These are phyloP conservation scores for Plasmodium yoelii DNA, from an alignment of 169 alveolate genomes.

Conservation along the genomic window DNA sequence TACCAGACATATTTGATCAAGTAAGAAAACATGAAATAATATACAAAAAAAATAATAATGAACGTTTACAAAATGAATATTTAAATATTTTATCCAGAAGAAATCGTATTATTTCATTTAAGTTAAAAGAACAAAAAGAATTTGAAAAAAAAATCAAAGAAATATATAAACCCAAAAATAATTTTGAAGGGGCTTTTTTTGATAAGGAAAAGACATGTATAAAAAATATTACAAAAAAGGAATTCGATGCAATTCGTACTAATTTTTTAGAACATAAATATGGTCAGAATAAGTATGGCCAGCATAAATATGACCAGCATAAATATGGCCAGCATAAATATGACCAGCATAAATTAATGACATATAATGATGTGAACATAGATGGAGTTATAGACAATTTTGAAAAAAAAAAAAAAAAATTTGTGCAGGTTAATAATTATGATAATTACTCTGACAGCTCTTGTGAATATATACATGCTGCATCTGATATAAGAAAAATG, in stretches of 20 bases:
- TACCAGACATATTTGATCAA: slow-evolving; percentile 51
- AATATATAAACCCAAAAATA: slow-evolving; percentile 62
- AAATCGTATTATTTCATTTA: slow-evolving; percentile 41
- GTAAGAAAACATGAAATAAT: slow-evolving; percentile 21
- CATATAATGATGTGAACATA: background rate
- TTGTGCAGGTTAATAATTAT: background rate
- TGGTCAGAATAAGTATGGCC: no score
- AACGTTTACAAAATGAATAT: slow-evolving; percentile 38
- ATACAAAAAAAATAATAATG: background rate
- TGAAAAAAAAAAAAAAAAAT: background rate
- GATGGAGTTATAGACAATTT: background rate
- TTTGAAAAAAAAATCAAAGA: slow-evolving; percentile 42
- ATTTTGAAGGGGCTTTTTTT: slow-evolving; percentile 75
- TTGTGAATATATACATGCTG: slow-evolving; percentile 7
- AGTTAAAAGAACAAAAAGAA: slow-evolving; percentile 57
- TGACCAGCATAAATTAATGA: background rate
- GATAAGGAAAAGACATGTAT: slow-evolving; percentile 14
- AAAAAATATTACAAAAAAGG: slow-evolving; percentile 15
- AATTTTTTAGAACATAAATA: slow-evolving; percentile 1
- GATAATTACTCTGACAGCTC: slow-evolving; percentile 41
- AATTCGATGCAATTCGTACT: background rate
- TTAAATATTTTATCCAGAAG: slow-evolving; percentile 32
- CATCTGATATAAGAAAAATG: no score
- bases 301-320: background rate
- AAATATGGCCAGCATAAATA: no score